phyloP scores from a whole-genome alignment of 305 asterid species.

The Rubia occidens region DNA sequence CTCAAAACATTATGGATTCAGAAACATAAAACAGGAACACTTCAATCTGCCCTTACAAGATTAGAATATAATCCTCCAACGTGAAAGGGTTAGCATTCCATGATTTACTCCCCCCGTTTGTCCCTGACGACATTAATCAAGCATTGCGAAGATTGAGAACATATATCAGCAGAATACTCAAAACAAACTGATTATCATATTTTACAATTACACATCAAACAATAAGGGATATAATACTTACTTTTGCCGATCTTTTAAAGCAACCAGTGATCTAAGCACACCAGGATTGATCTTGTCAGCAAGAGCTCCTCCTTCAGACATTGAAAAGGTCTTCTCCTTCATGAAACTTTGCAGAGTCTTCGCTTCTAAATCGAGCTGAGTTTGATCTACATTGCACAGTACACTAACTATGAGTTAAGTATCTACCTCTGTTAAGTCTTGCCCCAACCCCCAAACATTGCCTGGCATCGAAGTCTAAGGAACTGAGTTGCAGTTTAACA shows the following conservation, averaged over 20 bases:
- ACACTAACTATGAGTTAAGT: conserved; percentile 15
- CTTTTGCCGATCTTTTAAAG: conserved; percentile 61
- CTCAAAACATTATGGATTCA: neutral
- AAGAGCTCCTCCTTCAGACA: conserved; percentile 66
- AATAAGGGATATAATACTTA: conserved; percentile 18
- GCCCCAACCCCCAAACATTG: too few species aligned
- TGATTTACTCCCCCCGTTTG: conserved; percentile 30
- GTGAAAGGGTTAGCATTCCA: neutral
- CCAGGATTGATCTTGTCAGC: conserved; percentile 73
- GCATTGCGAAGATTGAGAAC: conserved; percentile 10
- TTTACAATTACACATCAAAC: neutral
- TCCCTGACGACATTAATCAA: conserved; percentile 32
- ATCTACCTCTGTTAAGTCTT: neutral
- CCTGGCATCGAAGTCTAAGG: too few species aligned
- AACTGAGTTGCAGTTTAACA: too few species aligned
- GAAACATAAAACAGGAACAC: neutral
- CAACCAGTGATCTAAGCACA: conserved; percentile 73
- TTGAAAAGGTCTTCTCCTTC: conserved; percentile 64
- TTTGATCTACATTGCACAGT: conserved; percentile 51
- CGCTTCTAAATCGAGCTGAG: conserved; percentile 56
- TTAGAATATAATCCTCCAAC: neutral
- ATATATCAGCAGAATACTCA: neutral
- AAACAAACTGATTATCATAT: neutral
- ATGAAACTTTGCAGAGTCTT: conserved; percentile 78
- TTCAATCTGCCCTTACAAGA: neutral